phyloP scores from a whole-genome alignment of 495 filamentous ascomycete species.

The Astrothelium subdiscretum region DNA sequence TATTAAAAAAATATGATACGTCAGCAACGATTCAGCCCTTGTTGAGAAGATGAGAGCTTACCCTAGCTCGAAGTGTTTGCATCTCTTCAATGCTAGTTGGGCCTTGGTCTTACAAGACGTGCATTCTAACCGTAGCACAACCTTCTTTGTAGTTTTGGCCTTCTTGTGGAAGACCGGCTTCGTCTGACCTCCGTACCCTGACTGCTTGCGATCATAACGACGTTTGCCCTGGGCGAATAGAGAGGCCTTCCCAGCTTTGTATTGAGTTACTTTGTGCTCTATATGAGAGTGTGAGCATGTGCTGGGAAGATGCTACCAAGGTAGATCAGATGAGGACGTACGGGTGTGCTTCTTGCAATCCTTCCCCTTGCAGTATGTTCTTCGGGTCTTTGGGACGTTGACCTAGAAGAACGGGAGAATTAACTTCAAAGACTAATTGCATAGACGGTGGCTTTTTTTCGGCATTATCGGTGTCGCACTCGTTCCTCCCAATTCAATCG shows the following conservation, averaged over 20 bases:
- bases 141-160: constrained; percentile 99
- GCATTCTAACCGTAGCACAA: constrained; percentile 95
- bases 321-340: too few species aligned
- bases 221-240: constrained; percentile 97
- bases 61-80: constrained; percentile 99
- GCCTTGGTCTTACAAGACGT: constrained; percentile 95
- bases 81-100: constrained; percentile 93
- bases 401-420: constrained; percentile 37
- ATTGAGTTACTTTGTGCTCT: constrained; percentile 34
- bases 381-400: constrained; percentile 83
- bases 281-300: not conserved
- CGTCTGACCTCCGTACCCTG: constrained; percentile 95
- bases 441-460: not conserved
- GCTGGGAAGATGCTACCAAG: too few species aligned
- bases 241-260: constrained; percentile 94
- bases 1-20: constrained; percentile 33
- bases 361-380: constrained; percentile 92
- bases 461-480: not conserved
- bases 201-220: constrained; percentile 99
- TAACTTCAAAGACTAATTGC: not conserved
- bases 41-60: constrained; percentile 38
- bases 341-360: constrained; percentile 80
- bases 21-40: constrained; percentile 6
- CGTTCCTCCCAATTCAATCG: not conserved
- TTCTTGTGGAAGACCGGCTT: constrained; percentile 99